phyloP scores from a whole-genome alignment of 2,329 filamentous ascomycete species.

The Gnomoniopsis smithogilvyi region DNA sequence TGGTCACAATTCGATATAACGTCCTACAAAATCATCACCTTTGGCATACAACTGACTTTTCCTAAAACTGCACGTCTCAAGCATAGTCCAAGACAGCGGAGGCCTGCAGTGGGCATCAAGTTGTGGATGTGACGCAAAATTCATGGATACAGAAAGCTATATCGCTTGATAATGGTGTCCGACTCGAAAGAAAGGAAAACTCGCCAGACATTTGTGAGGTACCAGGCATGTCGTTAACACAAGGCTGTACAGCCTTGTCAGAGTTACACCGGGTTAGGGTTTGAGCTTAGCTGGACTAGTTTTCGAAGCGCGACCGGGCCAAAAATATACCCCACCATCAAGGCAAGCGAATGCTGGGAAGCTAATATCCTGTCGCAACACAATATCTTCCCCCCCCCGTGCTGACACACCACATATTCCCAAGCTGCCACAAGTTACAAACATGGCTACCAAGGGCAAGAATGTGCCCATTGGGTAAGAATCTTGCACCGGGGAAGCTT shows the following conservation, averaged over 20 bases:
- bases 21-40: no score
- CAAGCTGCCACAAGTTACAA: background rate
- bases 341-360: background rate
- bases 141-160: no score
- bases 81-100: no score
- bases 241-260: background rate
- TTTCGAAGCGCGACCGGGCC: background rate
- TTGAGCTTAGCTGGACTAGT: background rate
- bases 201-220: background rate
- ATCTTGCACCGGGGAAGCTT: background rate
- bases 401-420: background rate
- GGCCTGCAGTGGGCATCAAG: no score
- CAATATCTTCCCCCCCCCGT: background rate
- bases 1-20: no score
- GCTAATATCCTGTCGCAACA: background rate
- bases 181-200: background rate
- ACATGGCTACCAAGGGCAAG: conserved; percentile 41
- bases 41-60: no score
- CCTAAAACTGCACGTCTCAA: no score
- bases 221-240: background rate
- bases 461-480: conserved; percentile 32
- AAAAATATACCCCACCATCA: conserved; percentile 3
- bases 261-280: background rate
- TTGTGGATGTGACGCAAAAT: no score
- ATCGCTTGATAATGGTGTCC: no score